phyloP scores from a whole-genome alignment of 2,329 filamentous ascomycete genomes.

The Claviceps paspali region DNA sequence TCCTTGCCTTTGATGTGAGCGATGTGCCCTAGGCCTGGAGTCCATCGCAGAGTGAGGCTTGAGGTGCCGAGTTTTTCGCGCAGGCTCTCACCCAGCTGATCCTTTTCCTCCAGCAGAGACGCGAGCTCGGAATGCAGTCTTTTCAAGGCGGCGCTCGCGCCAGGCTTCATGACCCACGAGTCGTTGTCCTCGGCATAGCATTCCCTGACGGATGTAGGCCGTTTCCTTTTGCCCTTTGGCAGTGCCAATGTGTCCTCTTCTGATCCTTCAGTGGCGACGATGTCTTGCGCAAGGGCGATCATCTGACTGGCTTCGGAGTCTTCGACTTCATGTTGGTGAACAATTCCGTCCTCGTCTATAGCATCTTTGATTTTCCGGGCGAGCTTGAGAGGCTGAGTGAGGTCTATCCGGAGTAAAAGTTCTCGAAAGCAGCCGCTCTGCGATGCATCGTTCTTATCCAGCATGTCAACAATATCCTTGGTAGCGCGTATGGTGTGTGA shows the following conservation, averaged over 20 bases:
- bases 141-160: conserved; percentile 50
- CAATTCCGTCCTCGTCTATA: conserved; percentile 87
- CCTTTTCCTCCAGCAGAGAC: conserved; percentile 43
- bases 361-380: conserved; percentile 57
- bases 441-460: conserved; percentile 14
- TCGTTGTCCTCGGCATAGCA: conserved; percentile 45
- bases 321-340: conserved; percentile 62
- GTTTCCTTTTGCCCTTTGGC: conserved; percentile 37
- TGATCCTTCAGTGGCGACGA: conserved; percentile 51
- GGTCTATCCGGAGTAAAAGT: conserved; percentile 42
- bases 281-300: conserved; percentile 56
- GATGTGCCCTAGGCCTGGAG: conserved; percentile 73
- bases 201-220: conserved; percentile 33
- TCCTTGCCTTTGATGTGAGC: conserved; percentile 82
- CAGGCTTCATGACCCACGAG: conserved; percentile 49
- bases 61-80: conserved; percentile 44
- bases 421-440: conserved; percentile 22
- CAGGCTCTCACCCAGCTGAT: conserved; percentile 42
- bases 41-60: conserved; percentile 70
- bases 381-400: conserved; percentile 52
- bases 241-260: conserved; percentile 38
- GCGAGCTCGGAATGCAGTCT: conserved; percentile 55
- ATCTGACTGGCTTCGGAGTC: conserved; percentile 57
- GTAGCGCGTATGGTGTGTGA: conserved; percentile 69
- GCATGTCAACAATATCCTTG: conserved; percentile 42